Evolutionary conservation across 2,329 filamentous ascomycete genomes (phyloP), one percentile per base, ranked within the genome.

Genomic region (Mycosphaerella sp.): DNA sequence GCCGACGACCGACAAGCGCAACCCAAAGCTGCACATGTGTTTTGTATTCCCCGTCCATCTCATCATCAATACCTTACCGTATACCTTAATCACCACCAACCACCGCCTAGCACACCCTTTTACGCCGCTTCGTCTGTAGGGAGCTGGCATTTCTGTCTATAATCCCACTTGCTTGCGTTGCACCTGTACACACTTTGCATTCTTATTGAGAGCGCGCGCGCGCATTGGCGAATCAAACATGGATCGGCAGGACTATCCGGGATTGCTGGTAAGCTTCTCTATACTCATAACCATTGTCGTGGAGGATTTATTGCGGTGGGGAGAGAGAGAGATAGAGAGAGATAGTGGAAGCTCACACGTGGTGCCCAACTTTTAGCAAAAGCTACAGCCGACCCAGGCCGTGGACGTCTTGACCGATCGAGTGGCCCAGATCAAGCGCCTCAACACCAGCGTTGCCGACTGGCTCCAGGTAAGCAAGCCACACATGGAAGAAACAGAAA

Each of bases 361-460:
- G 21, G n/a, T 44, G 21, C 9, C n/a, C 23, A n/a, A 40, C 31
- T 50, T 55, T 45, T 64, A 97, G 92, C 84, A 85, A 63, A 81
- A 82, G 66, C 80, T 98, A 66, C 83, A 88, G 71, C 92, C 93
- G 26, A 75, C 75, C 63, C 89, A 93, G 75, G 91, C 93, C 56
- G 87, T 90, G 39, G 80, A 82, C 51, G 81, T 89, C 56, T 81
- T 97, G 65, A 87, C 85, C 72, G 91, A 96, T 64, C 88, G 93
- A 67, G 82, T 97, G 64, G 87, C 87, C 72, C 82, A 89, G 72
- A 92, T 97, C 69, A 82, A 81, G 66, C 89, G 85, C 71, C 76
- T 95, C 74, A 96, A 98, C 73, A 74, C 78, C 64, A 89, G 96
- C 69, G 89, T 98, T 67, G 92, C 92, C 71, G 92, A 97, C 74